Evolutionary conservation across 108 stramenopile genomes (phyloP).

Genomic region (Epipyxis sp.): DNA sequence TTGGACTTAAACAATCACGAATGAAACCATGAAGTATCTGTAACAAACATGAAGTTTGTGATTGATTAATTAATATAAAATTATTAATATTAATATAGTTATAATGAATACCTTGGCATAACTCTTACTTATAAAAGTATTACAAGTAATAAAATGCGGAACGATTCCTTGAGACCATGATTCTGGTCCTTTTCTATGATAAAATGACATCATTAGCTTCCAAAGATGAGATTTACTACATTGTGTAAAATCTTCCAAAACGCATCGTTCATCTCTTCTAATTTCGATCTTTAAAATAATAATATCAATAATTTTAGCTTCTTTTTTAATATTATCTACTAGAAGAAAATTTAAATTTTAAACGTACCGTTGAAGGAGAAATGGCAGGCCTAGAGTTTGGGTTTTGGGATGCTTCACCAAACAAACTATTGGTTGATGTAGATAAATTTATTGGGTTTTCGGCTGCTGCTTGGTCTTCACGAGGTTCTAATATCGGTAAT

Average conservation of each 20-base stretch:
- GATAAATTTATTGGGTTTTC: not conserved
- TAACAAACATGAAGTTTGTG: not conserved
- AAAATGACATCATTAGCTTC: constrained; percentile 70
- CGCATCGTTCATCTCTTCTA: constrained; percentile 30
- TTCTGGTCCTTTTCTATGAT: constrained; percentile 60
- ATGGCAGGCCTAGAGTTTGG: not conserved
- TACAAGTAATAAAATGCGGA: constrained; percentile 69
- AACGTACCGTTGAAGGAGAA: not conserved
- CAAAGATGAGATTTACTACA: constrained; percentile 58
- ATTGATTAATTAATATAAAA: not conserved
- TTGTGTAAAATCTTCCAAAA: constrained; percentile 56
- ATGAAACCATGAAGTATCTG: constrained; percentile 53
- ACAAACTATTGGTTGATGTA: not conserved
- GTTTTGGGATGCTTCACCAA: not conserved
- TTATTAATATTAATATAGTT: too few species aligned
- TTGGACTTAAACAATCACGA: constrained; percentile 47
- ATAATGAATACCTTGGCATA: constrained; percentile 54
- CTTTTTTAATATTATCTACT: not conserved
- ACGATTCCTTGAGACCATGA: constrained; percentile 68
- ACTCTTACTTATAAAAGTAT: constrained; percentile 63
- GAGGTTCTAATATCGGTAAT: not conserved
- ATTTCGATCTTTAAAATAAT: not conserved
- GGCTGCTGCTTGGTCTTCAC: not conserved
- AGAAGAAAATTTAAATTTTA: not conserved
- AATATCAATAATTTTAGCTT: not conserved